Evolutionary conservation across 768 basidiomycete genomes (phyloP), one percentile per base, ranked within the genome.

Genomic region (Tubosaeta brunneosetosa): DNA sequence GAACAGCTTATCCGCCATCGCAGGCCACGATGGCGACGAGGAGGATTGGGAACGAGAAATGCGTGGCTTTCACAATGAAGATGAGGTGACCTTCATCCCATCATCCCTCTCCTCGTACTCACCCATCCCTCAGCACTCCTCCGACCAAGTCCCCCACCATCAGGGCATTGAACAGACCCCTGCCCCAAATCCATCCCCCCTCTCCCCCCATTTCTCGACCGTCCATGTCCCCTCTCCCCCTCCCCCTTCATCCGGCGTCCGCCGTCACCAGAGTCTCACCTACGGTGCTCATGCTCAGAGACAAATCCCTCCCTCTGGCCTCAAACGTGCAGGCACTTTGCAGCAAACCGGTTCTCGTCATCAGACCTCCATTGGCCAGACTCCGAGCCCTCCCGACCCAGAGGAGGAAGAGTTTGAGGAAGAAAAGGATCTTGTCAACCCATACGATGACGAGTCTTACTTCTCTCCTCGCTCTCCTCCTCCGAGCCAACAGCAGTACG

Each of bases 1-100:
- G 69, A 91, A 91, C 62, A 91, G 88, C 67, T 81, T 93, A 49
- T 81, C 86, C 33, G 87, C 87, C 50, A 92, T 93, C 69, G 83
- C 87, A 47, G 89, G 88, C 38, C 86, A 89, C 62, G 90, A 93
- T 60, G 88, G 85, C 59, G 90, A 91, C 55, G 90, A 93, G 66
- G 90, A 91, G 57, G 86, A 89, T 51, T 93, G 91, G 91, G 87
- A 89, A 66, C 73, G 77, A 40, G 82, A 83, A 37, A 77, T 85
- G 68, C 70, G 76, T 17, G 79, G 76, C 69, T 71, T 80, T 66
- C 71, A 74, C 12, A 74, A 81, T 53, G 85, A 84, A 48, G 87
- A 88, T 31, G 86, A 88, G 71, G 89, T 88, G 9, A 29, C 55
- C 58, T 72, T 42, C 36, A 45, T 46, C 22, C 41, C 52, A 22